Conservation (phyloP, 148 eudicot species). For the Dianthus caryophyllus region DNA sequence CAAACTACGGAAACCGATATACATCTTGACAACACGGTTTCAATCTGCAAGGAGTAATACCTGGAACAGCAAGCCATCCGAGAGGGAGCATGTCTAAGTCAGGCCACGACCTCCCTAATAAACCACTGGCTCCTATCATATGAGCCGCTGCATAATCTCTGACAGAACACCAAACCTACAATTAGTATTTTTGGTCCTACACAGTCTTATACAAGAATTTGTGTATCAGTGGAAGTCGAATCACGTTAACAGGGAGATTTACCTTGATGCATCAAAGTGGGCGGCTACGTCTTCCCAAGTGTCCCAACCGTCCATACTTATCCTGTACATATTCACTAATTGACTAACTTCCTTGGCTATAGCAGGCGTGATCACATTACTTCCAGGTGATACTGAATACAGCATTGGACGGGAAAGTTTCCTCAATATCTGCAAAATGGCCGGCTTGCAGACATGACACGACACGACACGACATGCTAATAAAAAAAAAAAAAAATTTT, state of each 20-base stretch:
- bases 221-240: not conserved
- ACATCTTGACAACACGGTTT: too few relatives aligned
- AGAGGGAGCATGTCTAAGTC: constrained; percentile 96
- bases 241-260: not conserved
- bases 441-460: not conserved
- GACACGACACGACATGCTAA: too few relatives aligned
- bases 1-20: too few relatives aligned
- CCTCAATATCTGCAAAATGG: constrained; percentile 51
- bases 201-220: too few relatives aligned
- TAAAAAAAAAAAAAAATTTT: too few relatives aligned
- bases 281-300: constrained; percentile 75
- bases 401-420: constrained; percentile 51
- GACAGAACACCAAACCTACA: not conserved
- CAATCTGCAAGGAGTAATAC: constrained; percentile 23
- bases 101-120: constrained; percentile 88
- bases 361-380: constrained; percentile 58
- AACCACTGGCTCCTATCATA: constrained; percentile 72
- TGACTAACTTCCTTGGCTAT: constrained; percentile 63
- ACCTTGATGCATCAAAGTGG: constrained; percentile 79
- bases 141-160: constrained; percentile 78
- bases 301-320: constrained; percentile 98
- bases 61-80: constrained; percentile 87
- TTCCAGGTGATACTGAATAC: constrained; percentile 92
- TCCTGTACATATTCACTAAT: constrained; percentile 81
- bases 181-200: too few relatives aligned